Percentiles rank a stretch among this genome's conserved stretches.
These are phyloP conservation scores for Casuarina cunninghamiana DNA, from an alignment of 306 rosid species.

Conservation along the genomic window DNA sequence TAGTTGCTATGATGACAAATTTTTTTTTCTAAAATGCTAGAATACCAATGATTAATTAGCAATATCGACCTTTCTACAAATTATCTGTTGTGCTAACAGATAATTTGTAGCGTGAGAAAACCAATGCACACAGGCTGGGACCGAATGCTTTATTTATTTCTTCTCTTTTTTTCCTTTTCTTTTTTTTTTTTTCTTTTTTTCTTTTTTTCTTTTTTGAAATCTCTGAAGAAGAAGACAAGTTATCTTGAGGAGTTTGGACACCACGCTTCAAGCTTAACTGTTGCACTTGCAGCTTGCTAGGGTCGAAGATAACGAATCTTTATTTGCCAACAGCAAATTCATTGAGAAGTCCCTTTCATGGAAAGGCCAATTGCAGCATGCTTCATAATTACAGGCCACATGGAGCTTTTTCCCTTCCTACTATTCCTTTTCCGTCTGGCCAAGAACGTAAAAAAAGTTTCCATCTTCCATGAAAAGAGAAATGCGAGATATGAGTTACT, in stretches of 20 bases:
- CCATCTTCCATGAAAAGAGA: neutral
- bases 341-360: slow-evolving; percentile 1
- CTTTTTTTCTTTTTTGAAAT: neutral
- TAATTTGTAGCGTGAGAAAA: no score
- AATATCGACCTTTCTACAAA: no score
- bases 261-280: neutral
- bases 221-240: neutral
- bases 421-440: neutral
- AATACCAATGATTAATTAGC: no score
- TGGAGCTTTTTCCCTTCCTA: neutral
- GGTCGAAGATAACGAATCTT: neutral
- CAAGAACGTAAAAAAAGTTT: neutral
- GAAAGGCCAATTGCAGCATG: neutral
- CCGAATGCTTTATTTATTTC: no score
- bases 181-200: neutral
- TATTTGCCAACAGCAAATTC: neutral
- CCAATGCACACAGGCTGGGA: no score
- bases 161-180: neutral
- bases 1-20: no score
- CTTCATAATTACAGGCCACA: neutral
- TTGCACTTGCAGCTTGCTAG: neutral
- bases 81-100: no score
- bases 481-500: neutral
- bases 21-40: no score
- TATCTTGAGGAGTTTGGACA: neutral